Percentiles rank a stretch among this genome's conserved stretches.
Evolutionary conservation across 2,329 filamentous ascomycete genomes (phyloP).

Genomic region (Alternaria triticina): DNA sequence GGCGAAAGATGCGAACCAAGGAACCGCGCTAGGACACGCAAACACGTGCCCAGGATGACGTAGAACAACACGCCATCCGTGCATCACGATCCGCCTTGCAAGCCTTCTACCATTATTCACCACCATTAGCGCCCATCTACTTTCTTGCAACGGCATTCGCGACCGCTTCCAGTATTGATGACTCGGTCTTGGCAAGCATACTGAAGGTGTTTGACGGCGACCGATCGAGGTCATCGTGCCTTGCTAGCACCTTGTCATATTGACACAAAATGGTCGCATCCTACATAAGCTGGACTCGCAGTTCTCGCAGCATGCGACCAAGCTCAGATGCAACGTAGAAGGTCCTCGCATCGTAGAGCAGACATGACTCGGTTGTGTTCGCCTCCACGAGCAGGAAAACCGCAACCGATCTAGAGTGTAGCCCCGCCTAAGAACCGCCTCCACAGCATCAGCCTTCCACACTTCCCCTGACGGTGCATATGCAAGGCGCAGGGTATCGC

Average conservation of each 20-base stretch:
- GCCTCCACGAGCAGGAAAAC: constrained; percentile 1
- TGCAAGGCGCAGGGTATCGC: neutral
- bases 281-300: neutral
- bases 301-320: neutral
- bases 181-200: neutral
- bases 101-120: neutral
- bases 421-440: neutral
- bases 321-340: neutral
- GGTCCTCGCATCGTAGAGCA: neutral
- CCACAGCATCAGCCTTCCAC: neutral
- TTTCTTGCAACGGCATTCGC: neutral
- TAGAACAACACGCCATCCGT: neutral
- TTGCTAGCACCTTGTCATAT: neutral
- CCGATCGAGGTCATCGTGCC: neutral
- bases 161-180: neutral
- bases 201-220: neutral
- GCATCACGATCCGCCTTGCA: neutral
- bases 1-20: constrained; percentile 1
- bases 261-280: neutral
- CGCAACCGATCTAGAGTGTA: neutral
- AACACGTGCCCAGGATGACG: constrained; percentile 7
- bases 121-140: neutral
- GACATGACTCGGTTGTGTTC: neutral
- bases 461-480: neutral
- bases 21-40: constrained; percentile 11